Evolutionary conservation across 495 filamentous ascomycete species (phyloP), one percentile per base, ranked within the genome.

Genomic region (Saxispiralis lemnorum): DNA sequence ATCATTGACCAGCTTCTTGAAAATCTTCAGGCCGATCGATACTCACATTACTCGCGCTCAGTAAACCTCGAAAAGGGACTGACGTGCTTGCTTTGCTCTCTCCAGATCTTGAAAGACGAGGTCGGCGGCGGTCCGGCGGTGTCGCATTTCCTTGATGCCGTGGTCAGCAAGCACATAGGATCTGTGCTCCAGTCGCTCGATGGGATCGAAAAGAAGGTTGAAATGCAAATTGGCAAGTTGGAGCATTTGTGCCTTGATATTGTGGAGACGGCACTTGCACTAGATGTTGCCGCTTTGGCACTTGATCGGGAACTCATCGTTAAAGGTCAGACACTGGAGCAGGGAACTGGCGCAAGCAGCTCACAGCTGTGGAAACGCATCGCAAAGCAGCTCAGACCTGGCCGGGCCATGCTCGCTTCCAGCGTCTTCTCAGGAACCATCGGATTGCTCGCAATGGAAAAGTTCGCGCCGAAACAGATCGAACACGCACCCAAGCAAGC

Each of bases 321-420:
- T 5, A 65, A 63, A 5, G 64, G 68, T 2, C 64, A 64, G 18
- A 60, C 68, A 10, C 66, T 87, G n/a, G 76, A 83, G 32, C 70
- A 79, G 43, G 75, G 76, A 17, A 65, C 76, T 12, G 71, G 69
- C 39, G 71, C 75, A 5, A 72, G 79, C 47, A 79, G 77, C 0
- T 64, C 73, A 2, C 59, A 66, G 1, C 73, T 92, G 21, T 93
- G 86, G 87, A 76, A 83, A 51, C 68, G 72, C 1, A 76, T 85
- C 28, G 64, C 87, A 24, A 68, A 73, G 40, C 69, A 76, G 31
- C 70, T 93, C 28, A 68, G 75, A 52, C 65, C 68, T 30, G 68
- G 73, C 7, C 75, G 78, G 44, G 49, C 76, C 15, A 67, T 66
- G 2, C 64, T 93, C 7, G 84, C 82, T 11, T 76, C 68, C 20